Evolutionary conservation across 306 rosid genomes (phyloP).

Genomic region (cucumber (Cucumis sativus)): Cucumber_9930_V3 NC_026661.2:17873501-17874000

Average conservation of each 20-base stretch:
- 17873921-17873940: slow-evolving; percentile 49
- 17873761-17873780: slow-evolving; percentile 67
- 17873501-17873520: no score
- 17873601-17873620: not conserved
- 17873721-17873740: not conserved
- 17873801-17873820: slow-evolving; percentile 51
- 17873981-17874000: slow-evolving; percentile 43
- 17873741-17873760: slow-evolving; percentile 51
- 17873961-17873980: slow-evolving; percentile 50
- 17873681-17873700: not conserved
- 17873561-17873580: not conserved
- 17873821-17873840: slow-evolving; percentile 67
- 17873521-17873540: not conserved
- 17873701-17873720: not conserved
- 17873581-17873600: not conserved
- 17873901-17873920: slow-evolving; percentile 68
- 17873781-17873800: slow-evolving; percentile 78
- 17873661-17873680: not conserved
- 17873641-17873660: not conserved
- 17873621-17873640: not conserved
- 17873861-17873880: slow-evolving; percentile 33
- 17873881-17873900: slow-evolving; percentile 48
- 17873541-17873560: not conserved
- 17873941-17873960: slow-evolving; percentile 46
- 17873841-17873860: slow-evolving; percentile 47